Base-by-base conservation (phyloP, 164 flowering plant species). In the Vitis rupestris region DNA sequence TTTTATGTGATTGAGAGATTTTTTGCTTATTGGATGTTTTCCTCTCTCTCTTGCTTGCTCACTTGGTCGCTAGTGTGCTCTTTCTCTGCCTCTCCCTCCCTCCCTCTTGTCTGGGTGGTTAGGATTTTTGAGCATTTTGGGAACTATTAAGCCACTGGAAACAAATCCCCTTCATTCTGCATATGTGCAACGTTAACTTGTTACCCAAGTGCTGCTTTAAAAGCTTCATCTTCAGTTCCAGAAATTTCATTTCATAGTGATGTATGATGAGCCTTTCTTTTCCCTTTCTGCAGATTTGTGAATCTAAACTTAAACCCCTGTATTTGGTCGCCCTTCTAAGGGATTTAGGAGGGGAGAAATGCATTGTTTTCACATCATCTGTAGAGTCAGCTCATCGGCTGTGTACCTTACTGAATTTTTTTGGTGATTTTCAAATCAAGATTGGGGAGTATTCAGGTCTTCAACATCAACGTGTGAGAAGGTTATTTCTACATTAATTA, bases 331-430 rank as follows among this genome's bases (percentile, higher is more conserved):
- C 90, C 2, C 91, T 94, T 66, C 79, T 94, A 66, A 87, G 88
- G 81, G 75, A 75, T 44, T 72, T 92, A 70, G 80, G 66, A 58
- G 87, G 82, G 51, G 95, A 94, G 78, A 92, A 92, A 70, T 81
- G 90, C 71, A 90, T 94, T 66, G 87, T 94, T 57, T 94, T 94
- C 68, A 86, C 97, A 63, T 88, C 94, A 64, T 90, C 97, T 16
- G 90, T 88, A 54, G 90, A 90, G 72, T 82, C 93, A 61, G 87
- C 97, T 63, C 97, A 87, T 67, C 87, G 85, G 52, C 85, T 94
- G 12, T 85, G 87, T 76, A 85, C 83, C 59, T 79, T 94, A 52
- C 79, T 94, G 58, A 87, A 88, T 63, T 83, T 71, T 72, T 92
- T 94, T 76, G 88, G 58, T 63, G 93, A 82, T 37, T 73, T 92